These are phyloP conservation scores for Suillus ampliporus DNA, from an alignment of 768 basidiomycete species.

Conservation along the genomic window DNA sequence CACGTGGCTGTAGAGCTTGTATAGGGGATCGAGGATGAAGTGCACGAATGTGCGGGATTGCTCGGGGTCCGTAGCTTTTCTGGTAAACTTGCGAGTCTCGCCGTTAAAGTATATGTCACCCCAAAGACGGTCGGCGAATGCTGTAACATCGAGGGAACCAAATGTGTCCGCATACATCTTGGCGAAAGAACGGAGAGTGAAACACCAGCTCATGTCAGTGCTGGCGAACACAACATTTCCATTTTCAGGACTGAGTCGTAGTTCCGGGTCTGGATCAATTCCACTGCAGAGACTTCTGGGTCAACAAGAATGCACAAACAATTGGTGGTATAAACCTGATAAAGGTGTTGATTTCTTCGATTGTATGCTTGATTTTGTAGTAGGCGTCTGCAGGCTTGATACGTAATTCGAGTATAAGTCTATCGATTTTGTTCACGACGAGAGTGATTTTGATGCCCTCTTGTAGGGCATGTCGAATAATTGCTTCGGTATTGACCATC, in stretches of 20 bases:
- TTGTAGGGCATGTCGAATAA: conserved; percentile 88
- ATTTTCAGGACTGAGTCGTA: conserved; percentile 90
- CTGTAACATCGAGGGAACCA: conserved; percentile 80
- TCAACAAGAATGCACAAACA: conserved; percentile 4
- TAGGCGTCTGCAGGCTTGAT: conserved; percentile 96
- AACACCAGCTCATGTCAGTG: conserved; percentile 97
- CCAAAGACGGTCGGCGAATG: conserved; percentile 93
- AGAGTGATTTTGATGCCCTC: conserved; percentile 90
- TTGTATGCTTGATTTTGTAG: conserved; percentile 99
- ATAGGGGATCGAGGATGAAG: conserved; percentile 94
- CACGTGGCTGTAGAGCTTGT: conserved; percentile 96
- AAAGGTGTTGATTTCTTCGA: conserved; percentile 97
- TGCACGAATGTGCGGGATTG: conserved; percentile 88
- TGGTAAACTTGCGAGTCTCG: conserved; percentile 86
- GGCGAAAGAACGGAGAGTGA: conserved; percentile 92
- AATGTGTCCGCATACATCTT: conserved; percentile 96
- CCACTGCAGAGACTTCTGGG: conserved; percentile 45
- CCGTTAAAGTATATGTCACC: conserved; percentile 95
- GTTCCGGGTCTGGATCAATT: conserved; percentile 87
- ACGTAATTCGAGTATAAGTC: conserved; percentile 94
- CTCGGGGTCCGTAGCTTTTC: conserved; percentile 82
- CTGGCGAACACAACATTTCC: conserved; percentile 98
- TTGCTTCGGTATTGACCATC: conserved; percentile 91
- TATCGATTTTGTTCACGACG: conserved; percentile 97
- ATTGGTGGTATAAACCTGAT: conserved; percentile 67